phyloP scores from a whole-genome alignment of 192 early-diverging fungal genomes.

The Coemansia aciculifera region DNA sequence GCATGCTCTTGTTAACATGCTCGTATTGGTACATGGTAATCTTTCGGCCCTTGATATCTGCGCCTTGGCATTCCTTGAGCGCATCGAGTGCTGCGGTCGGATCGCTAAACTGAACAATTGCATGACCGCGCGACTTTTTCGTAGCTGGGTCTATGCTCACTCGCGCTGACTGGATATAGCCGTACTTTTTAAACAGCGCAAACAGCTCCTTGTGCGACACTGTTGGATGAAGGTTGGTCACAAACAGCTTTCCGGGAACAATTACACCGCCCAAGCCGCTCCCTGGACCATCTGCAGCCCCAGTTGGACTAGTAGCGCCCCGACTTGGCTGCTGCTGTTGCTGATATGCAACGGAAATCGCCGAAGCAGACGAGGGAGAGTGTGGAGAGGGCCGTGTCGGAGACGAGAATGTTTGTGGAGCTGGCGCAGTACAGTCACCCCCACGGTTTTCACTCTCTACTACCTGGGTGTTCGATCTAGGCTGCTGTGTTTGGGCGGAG shows the following conservation, averaged over 20 bases:
- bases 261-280: slow-evolving; percentile 47
- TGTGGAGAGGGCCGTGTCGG: background rate
- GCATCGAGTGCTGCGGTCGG: slow-evolving; percentile 48
- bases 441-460: background rate
- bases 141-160: slow-evolving; percentile 52
- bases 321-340: slow-evolving; percentile 10
- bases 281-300: slow-evolving; percentile 20
- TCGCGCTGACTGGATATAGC: slow-evolving; percentile 55
- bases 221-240: slow-evolving; percentile 53
- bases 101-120: slow-evolving; percentile 54
- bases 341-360: background rate
- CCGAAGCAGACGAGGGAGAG: slow-evolving; percentile 10
- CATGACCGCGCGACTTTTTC: slow-evolving; percentile 52
- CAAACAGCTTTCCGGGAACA: slow-evolving; percentile 56
- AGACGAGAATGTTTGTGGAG: slow-evolving; percentile 7
- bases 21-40: slow-evolving; percentile 56
- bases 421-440: background rate
- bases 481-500: background rate
- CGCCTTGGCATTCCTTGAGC: slow-evolving; percentile 46
- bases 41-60: slow-evolving; percentile 55
- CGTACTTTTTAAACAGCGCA: slow-evolving; percentile 57
- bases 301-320: slow-evolving; percentile 12
- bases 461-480: background rate
- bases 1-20: slow-evolving; percentile 45
- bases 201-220: slow-evolving; percentile 59